Evolutionary conservation across 139 green algal genomes (phyloP).

Genomic region (Haematococcus lacustris): DNA sequence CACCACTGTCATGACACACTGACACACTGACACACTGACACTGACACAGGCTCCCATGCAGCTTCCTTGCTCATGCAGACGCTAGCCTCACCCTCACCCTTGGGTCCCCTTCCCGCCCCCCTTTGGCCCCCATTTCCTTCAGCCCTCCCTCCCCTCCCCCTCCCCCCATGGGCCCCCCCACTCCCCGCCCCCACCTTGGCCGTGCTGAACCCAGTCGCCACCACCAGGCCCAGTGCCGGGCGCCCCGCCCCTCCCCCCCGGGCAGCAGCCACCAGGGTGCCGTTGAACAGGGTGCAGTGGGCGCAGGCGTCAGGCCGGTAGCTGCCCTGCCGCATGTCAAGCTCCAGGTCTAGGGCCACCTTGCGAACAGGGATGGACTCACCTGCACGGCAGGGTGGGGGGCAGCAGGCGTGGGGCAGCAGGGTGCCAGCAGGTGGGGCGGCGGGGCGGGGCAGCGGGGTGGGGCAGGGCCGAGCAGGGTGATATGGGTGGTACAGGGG

Average conservation of each 20-base stretch:
- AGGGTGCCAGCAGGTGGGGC: no score
- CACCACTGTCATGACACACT: no score
- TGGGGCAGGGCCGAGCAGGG: no score
- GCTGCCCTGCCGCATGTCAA: conserved; percentile 8
- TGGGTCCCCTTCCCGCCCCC: no score
- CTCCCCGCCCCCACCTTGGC: not conserved
- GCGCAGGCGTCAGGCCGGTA: conserved; percentile 29
- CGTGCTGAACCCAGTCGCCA: conserved; percentile 24
- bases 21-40: no score
- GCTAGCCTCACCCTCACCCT: not conserved
- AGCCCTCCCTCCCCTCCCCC: no score
- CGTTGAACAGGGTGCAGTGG: conserved; percentile 34
- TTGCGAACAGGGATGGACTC: conserved; percentile 42
- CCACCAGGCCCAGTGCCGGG: conserved; percentile 28
- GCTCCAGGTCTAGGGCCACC: conserved; percentile 22
- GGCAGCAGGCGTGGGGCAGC: no score
- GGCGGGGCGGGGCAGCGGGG: no score
- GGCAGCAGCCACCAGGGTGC: conserved; percentile 31
- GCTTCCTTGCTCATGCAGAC: not conserved
- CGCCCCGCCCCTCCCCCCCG: conserved; percentile 3
- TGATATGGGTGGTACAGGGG: no score
- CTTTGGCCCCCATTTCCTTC: no score
- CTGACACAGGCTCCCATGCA: no score
- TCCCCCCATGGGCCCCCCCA: no score
- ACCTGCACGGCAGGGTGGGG: conserved; percentile 34